phyloP scores from a whole-genome alignment of 2,329 filamentous ascomycete species.

The Chaetothyriales sp. region DNA sequence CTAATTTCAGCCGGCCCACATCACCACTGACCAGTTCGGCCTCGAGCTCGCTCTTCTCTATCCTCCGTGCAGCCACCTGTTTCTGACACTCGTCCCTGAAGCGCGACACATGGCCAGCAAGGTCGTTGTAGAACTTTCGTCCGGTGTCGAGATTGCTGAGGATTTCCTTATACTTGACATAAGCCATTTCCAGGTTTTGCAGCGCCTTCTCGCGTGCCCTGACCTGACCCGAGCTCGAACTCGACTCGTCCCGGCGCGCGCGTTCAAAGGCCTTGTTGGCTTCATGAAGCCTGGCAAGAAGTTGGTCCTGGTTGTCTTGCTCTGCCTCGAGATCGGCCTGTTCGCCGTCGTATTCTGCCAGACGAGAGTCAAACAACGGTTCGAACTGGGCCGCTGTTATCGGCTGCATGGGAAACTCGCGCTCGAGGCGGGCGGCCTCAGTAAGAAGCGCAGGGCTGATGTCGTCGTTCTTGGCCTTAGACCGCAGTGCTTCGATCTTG shows the following conservation, averaged over 20 bases:
- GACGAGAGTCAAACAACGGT: conserved; percentile 67
- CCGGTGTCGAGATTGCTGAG: conserved; percentile 81
- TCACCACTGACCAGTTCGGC: conserved; percentile 45
- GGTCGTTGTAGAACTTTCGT: conserved; percentile 91
- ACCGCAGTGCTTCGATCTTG: conserved; percentile 61
- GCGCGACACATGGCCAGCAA: conserved; percentile 69
- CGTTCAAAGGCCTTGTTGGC: conserved; percentile 65
- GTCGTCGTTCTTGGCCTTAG: conserved; percentile 73
- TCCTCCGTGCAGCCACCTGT: conserved; percentile 66
- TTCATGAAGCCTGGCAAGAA: conserved; percentile 53
- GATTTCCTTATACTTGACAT: conserved; percentile 92
- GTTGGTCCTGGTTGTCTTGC: conserved; percentile 56
- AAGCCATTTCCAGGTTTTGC: conserved; percentile 78
- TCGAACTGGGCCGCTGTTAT: conserved; percentile 87
- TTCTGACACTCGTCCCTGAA: conserved; percentile 68
- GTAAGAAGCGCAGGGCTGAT: conserved; percentile 67
- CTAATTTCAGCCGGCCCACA: conserved; percentile 43
- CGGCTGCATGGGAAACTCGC: conserved; percentile 67
- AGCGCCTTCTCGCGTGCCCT: conserved; percentile 71
- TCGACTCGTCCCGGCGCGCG: conserved; percentile 52
- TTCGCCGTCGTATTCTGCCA: conserved; percentile 70
- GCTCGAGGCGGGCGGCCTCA: conserved; percentile 72
- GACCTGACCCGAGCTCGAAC: conserved; percentile 24
- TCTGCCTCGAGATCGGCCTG: conserved; percentile 57
- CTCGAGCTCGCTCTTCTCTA: conserved; percentile 67